phyloP scores from a whole-genome alignment of 164 flowering plant species.

The Magnolia changhungtana region DNA sequence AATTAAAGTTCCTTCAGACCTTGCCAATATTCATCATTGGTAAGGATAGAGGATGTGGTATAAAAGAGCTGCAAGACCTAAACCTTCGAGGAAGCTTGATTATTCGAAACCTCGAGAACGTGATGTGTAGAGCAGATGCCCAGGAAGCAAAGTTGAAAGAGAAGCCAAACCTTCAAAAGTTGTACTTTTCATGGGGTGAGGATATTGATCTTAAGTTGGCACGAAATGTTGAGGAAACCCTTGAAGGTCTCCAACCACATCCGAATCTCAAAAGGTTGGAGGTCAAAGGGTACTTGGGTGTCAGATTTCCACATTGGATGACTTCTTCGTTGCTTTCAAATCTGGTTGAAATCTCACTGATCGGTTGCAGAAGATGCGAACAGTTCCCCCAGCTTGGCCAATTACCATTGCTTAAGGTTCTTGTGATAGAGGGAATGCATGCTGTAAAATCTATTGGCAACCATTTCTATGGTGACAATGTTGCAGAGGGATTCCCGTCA shows the following conservation, averaged over 20 bases:
- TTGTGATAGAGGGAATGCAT: background rate
- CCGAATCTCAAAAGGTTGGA: background rate
- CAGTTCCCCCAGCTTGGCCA: background rate
- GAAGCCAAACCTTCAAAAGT: background rate
- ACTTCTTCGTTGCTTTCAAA: background rate
- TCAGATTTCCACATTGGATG: background rate
- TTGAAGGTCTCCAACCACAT: constrained; percentile 1
- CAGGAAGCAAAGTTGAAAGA: background rate
- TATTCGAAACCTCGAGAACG: background rate
- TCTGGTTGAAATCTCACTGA: constrained; percentile 4
- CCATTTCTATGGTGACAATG: background rate
- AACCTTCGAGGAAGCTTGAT: background rate
- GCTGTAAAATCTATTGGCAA: no score
- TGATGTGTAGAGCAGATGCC: background rate
- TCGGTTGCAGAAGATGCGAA: background rate
- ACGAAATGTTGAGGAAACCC: background rate
- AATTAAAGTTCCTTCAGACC: background rate
- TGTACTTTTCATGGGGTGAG: background rate
- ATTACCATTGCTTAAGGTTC: background rate
- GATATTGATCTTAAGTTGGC: no score
- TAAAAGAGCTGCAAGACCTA: background rate
- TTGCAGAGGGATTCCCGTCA: constrained; percentile 3
- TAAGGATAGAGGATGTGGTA: background rate
- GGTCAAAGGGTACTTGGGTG: background rate
- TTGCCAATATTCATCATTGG: background rate